These are phyloP conservation scores for Ophidiomyces ophidiicola DNA, from an alignment of 2,329 filamentous ascomycete species.

Conservation along the genomic window DNA sequence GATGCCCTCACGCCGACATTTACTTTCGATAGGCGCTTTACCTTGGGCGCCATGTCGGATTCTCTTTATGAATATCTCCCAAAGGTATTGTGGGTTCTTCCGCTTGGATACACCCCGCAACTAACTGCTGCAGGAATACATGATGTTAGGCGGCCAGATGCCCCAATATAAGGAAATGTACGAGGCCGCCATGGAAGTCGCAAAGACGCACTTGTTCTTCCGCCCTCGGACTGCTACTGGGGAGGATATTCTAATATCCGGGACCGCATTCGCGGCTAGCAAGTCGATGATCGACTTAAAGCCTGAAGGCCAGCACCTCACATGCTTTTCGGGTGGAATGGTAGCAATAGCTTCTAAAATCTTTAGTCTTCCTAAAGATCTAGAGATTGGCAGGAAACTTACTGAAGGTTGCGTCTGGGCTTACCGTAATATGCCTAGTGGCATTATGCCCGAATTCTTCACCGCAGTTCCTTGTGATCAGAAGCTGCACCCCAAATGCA, in stretches of 20 bases:
- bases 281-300: slow-evolving; percentile 23
- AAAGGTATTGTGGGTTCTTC: slow-evolving; percentile 39
- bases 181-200: slow-evolving; percentile 52
- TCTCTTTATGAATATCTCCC: slow-evolving; percentile 48
- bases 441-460: slow-evolving; percentile 45
- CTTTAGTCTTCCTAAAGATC: slow-evolving; percentile 39
- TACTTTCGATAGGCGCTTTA: slow-evolving; percentile 31
- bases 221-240: slow-evolving; percentile 59
- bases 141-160: slow-evolving; percentile 63
- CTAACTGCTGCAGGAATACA: slow-evolving; percentile 25
- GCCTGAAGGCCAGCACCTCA: slow-evolving; percentile 39
- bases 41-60: slow-evolving; percentile 45
- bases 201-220: slow-evolving; percentile 63
- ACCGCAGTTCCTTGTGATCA: slow-evolving; percentile 31
- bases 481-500: slow-evolving; percentile 13
- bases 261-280: slow-evolving; percentile 37
- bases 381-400: slow-evolving; percentile 39
- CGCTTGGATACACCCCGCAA: neutral
- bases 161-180: slow-evolving; percentile 56
- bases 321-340: slow-evolving; percentile 46
- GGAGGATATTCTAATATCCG: slow-evolving; percentile 62
- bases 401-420: slow-evolving; percentile 47
- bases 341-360: slow-evolving; percentile 41
- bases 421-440: slow-evolving; percentile 38
- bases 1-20: slow-evolving; percentile 21